Evolutionary conservation across 2,329 filamentous ascomycete species (phyloP), one percentile per base, ranked within the genome.

Genomic region (Cytospora leucostoma): DNA sequence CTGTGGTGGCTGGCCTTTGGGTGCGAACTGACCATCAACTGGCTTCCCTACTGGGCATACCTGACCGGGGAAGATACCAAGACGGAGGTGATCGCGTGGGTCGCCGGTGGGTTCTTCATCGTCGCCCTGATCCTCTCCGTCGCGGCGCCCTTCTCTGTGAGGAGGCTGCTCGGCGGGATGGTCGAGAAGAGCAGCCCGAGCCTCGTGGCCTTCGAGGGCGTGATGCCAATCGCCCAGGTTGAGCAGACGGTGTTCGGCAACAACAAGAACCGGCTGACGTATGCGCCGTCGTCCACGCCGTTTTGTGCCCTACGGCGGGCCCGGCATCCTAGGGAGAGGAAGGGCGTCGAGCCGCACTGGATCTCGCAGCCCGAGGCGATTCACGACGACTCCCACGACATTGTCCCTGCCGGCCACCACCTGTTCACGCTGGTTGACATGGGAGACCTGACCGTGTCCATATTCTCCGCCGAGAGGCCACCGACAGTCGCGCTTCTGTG

Each of bases 401-500:
- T 1, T 13, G 21, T 58, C n/a, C 68, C 68, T n/a, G 52, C 49
- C 40, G 66, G 65, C 4, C 67, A 72, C 56, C 66, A 66, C 34
- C 59, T 72, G 3, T 75, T 75, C 65, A 75, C 72, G 0, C 65
- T 75, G 3, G 69, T 75, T 2, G 72, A 74, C 56, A 74, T 72
- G 13, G 71, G 71, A 33, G 68, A 69, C 15, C 65, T 73, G 66
- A 70, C 65, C 21, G 73, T 74, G 11, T 72, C 68, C 13, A 65
- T 73, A 6, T 73, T 75, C 59, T 60, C 68, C 44, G 70, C 73
- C 1, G 66, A 69, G 61, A 67, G 71, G 40, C 72, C 72, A 11
- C 73, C 73, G 2, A 68, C 67, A 0, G 72, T 71, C 7, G 69
- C 70, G 2, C 63, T 75, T 10, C 62, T 74, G 27, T 71, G 69